Base-by-base conservation (phyloP, 2,329 filamentous ascomycete genomes). In the Aspergillus uvarum region DNA sequence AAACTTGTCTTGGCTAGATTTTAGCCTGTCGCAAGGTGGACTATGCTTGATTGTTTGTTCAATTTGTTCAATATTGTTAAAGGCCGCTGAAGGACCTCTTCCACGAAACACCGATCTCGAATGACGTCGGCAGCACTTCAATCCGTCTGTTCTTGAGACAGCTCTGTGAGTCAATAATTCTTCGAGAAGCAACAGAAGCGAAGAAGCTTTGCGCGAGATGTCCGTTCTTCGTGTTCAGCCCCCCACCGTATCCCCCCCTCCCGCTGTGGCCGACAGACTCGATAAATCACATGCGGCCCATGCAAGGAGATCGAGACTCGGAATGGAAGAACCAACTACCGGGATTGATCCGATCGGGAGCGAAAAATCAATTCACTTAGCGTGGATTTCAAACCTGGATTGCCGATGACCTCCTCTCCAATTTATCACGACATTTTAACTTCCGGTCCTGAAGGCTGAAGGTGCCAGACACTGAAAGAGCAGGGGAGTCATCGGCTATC, bases 291-390 rank as follows among this genome's bases (percentile, higher is more conserved):
- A 53, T 56, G 26, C 26, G 48, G 19, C 8, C 26, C 35, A 54
- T 35, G 58, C 51, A 63, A 58, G 55, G 55, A 58, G 52, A 47
- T 47, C 49, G 14, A 59, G 49, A 51, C 56, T 48, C 50, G 51
- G 19, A 29, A 44, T 31, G 42, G 53, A 42, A 53, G 54, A 56
- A 59, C 58, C 38, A 61, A 58, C 54, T 59, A 54, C 51, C 61
- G 56, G 59, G 51, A 24, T 31, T 54, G 14, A 26, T 54, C 51
- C 56, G 56, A 59, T 54, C 50, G 48, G 38, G 19, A n/a, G 26
- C 22, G 56, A 44, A 49, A 50, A 58, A 21, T 38, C 32, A 29
- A 44, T 32, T 38, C 32, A 29, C 26, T 32, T 35, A 44, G 19
- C 26, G 44, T 56, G 51, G 48, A 22, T 24, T 58, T 55, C 32